Evolutionary conservation across 495 filamentous ascomycete species (phyloP), one percentile per base, ranked within the genome.

Genomic region (Evansstolkia leycettana): DNA sequence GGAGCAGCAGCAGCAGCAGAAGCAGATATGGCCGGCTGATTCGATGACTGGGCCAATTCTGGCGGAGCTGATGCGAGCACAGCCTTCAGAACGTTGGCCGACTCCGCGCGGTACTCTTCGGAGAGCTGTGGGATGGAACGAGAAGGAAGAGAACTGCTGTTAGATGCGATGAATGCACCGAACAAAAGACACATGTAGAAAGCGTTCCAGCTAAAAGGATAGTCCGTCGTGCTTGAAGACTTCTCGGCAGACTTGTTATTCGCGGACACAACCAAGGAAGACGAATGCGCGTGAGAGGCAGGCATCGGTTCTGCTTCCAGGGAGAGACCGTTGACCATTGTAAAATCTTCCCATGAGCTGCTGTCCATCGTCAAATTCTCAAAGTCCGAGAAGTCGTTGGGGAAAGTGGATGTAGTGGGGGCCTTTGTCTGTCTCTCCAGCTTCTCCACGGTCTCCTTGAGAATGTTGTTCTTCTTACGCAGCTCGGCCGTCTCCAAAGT

Each of bases 81-180:
- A 20, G 78, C 80, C 62, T 93, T 84, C 26, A 98, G 72, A 17
- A 98, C 79, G 37, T 80, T 82, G 34, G 89, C 84, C 14, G 88
- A 94, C 37, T 92, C 92, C 39, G 82, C 83, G 38, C 86, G 85
- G 37, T 96, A 81, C 46, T 95, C 89, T 38, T 94, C 85, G 13
- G 90, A 85, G 45, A 98, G 77, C 42, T 79, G 80, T 19, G 88
- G 89, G 47, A 95, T 76, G 1, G 60, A 63, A 17, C 60, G 61
- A 29, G 75, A 45, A 47, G 78, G 43, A 48, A 79, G 50, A 55
- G 75, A 59, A 2, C 72, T 61, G 34, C 69, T 72, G 64, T 89
- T 93, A 30, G 88, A 94, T 35, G 89, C 86, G 41, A 96, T 86
- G 56, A 93, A 95, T 33, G 90, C 90, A 47, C 90, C 90, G 50